A percentile compares a stretch with the other conserved stretches of the same genome.
These are phyloP conservation scores for Kluyveromyces marxianus DNA, from an alignment of 1,139 yeast genomes.

Conservation along the genomic window DNA sequence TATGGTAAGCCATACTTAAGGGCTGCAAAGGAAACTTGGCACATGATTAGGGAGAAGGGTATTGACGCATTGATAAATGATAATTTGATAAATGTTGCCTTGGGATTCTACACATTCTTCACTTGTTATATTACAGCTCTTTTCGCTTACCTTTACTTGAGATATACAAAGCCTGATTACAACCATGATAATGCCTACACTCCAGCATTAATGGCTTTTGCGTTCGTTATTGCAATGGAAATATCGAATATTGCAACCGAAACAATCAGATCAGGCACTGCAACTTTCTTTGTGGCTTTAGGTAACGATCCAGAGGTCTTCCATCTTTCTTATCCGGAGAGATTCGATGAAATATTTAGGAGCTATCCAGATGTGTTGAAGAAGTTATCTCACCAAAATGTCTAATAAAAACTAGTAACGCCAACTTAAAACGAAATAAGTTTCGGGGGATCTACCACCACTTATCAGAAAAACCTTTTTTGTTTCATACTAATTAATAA, in stretches of 20 bases:
- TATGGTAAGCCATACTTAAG: slow-evolving; percentile 73
- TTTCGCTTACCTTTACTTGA: slow-evolving; percentile 62
- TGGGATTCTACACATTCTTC: slow-evolving; percentile 63
- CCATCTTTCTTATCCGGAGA: slow-evolving; percentile 66
- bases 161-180: slow-evolving; percentile 65
- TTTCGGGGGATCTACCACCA: too few relatives aligned
- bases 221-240: slow-evolving; percentile 71
- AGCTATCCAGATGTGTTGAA: slow-evolving; percentile 71
- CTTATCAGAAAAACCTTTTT: too few relatives aligned
- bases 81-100: slow-evolving; percentile 68
- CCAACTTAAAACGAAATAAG: too few relatives aligned
- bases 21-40: slow-evolving; percentile 79
- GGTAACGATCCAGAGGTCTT: slow-evolving; percentile 85
- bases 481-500: too few relatives aligned
- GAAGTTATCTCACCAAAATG: slow-evolving; percentile 36
- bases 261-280: slow-evolving; percentile 72
- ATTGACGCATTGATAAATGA: slow-evolving; percentile 83
- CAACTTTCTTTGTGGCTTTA: slow-evolving; percentile 80
- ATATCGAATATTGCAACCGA: slow-evolving; percentile 66
- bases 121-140: slow-evolving; percentile 65
- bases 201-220: slow-evolving; percentile 72
- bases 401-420: slow-evolving; percentile 8
- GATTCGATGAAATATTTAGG: slow-evolving; percentile 62
- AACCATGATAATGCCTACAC: slow-evolving; percentile 59
- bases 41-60: slow-evolving; percentile 70